A percentile compares a stretch with the other conserved stretches of the same genome.
Evolutionary conservation across 352 stramenopile species (phyloP).

Genomic region (Phytophthora citrophthora): DNA sequence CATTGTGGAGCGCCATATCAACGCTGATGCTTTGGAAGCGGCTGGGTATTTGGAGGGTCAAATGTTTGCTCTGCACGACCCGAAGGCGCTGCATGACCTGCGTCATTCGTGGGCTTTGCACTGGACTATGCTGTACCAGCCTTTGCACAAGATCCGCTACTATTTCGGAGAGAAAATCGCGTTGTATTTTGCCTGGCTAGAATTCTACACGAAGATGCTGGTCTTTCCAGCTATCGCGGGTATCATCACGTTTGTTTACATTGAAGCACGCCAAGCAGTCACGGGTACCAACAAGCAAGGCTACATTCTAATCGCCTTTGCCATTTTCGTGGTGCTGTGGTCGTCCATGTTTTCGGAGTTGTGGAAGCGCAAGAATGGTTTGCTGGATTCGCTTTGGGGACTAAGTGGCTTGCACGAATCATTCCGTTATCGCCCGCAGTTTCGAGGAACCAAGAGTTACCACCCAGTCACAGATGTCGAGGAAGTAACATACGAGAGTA

Average conservation of each 20-base stretch:
- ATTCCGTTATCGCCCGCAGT: slow-evolving; percentile 85
- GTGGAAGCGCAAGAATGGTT: slow-evolving; percentile 90
- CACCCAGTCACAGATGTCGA: slow-evolving; percentile 70
- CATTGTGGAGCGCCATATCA: slow-evolving; percentile 83
- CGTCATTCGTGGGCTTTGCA: slow-evolving; percentile 75
- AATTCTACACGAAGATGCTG: slow-evolving; percentile 94
- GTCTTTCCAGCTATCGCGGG: slow-evolving; percentile 79
- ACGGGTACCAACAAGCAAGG: slow-evolving; percentile 57
- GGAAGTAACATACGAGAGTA: slow-evolving; percentile 77
- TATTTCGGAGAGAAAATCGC: slow-evolving; percentile 94
- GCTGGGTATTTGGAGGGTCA: slow-evolving; percentile 61
- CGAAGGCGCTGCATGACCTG: slow-evolving; percentile 70
- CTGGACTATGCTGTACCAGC: slow-evolving; percentile 82
- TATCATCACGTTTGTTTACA: slow-evolving; percentile 76
- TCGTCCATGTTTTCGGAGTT: slow-evolving; percentile 86
- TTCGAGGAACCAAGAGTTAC: slow-evolving; percentile 76
- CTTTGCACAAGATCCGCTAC: slow-evolving; percentile 86
- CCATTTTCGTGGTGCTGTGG: slow-evolving; percentile 89
- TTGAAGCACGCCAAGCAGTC: slow-evolving; percentile 51
- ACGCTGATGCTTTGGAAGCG: slow-evolving; percentile 67
- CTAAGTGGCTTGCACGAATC: slow-evolving; percentile 75
- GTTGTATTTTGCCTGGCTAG: slow-evolving; percentile 93
- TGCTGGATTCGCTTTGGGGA: slow-evolving; percentile 88
- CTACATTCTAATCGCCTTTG: slow-evolving; percentile 81
- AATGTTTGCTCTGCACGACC: slow-evolving; percentile 91